phyloP scores from a whole-genome alignment of 1,284 basidiomycete genomes.

The Caloboletus inedulis region DNA sequence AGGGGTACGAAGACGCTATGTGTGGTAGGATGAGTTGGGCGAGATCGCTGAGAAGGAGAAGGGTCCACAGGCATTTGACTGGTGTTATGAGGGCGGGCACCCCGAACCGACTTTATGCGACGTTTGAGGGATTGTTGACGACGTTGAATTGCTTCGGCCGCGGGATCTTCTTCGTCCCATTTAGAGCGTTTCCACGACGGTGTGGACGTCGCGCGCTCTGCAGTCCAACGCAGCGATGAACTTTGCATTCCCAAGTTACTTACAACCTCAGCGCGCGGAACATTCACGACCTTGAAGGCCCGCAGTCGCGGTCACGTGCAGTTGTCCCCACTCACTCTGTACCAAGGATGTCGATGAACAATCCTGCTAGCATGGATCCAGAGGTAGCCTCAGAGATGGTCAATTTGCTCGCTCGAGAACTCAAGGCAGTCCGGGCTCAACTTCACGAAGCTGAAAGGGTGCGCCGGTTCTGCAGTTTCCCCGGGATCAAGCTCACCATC shows the following conservation, averaged over 20 bases:
- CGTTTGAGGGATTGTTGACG: constrained; percentile 44
- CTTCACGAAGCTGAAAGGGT: constrained; percentile 25
- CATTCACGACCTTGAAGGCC: neutral
- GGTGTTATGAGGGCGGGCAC: constrained; percentile 14
- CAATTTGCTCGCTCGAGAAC: constrained; percentile 27
- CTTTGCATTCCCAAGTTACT: constrained; percentile 9
- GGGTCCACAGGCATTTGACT: constrained; percentile 16
- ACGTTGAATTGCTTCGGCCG: constrained; percentile 34
- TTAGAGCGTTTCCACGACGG: constrained; percentile 66
- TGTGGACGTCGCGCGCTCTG: constrained; percentile 34
- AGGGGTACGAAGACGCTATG: constrained; percentile 73
- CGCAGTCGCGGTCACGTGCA: constrained; percentile 16
- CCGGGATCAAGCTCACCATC: neutral
- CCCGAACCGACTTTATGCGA: constrained; percentile 39
- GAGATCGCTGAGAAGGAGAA: constrained; percentile 15
- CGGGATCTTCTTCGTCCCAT: constrained; percentile 58
- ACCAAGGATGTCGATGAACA: constrained; percentile 23
- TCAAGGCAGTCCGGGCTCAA: constrained; percentile 23
- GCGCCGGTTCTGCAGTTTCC: neutral
- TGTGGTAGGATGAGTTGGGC: constrained; percentile 18
- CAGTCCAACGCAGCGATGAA: constrained; percentile 4
- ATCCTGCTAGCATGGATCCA: constrained; percentile 16
- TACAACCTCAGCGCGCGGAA: too few species aligned
- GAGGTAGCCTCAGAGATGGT: constrained; percentile 26
- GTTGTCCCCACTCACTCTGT: neutral